Evolutionary conservation across 805 yeast genomes (phyloP).

Genomic region (Yamadazyma nakazawae): DNA sequence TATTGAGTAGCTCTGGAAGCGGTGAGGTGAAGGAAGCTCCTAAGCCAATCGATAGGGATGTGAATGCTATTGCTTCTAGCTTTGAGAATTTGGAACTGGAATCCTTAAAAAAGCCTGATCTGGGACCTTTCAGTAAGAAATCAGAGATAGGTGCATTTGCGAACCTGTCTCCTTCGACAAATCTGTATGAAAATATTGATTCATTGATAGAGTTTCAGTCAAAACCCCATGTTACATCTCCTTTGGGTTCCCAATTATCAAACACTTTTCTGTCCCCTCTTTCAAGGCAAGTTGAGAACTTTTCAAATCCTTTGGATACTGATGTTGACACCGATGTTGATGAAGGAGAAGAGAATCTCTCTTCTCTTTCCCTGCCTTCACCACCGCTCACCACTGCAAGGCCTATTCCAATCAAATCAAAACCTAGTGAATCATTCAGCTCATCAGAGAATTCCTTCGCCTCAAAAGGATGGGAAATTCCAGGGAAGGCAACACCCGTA

Average conservation of each 20-base stretch:
- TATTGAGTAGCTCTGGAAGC: neutral
- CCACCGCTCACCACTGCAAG: conserved; percentile 3
- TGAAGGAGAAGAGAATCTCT: conserved; percentile 7
- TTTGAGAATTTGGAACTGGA: neutral
- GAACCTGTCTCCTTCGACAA: neutral
- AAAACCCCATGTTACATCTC: neutral
- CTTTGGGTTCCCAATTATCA: neutral
- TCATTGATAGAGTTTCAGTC: neutral
- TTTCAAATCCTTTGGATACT: conserved; percentile 1
- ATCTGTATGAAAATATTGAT: neutral
- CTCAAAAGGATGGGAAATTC: conserved; percentile 48
- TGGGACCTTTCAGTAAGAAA: neutral
- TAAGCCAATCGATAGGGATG: neutral
- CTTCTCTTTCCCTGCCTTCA: conserved; percentile 5
- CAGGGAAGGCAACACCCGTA: conserved; percentile 31
- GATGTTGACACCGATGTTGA: conserved; percentile 12
- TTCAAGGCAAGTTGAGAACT: neutral
- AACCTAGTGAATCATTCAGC: conserved; percentile 14
- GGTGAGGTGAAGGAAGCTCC: neutral
- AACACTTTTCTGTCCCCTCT: neutral
- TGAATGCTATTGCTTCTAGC: neutral
- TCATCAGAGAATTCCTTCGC: conserved; percentile 25
- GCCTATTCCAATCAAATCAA: conserved; percentile 17
- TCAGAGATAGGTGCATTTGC: neutral
- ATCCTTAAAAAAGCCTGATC: neutral